These are phyloP conservation scores for Eustoma russellianum DNA, from an alignment of 257 asterid species.

Conservation along the genomic window DNA sequence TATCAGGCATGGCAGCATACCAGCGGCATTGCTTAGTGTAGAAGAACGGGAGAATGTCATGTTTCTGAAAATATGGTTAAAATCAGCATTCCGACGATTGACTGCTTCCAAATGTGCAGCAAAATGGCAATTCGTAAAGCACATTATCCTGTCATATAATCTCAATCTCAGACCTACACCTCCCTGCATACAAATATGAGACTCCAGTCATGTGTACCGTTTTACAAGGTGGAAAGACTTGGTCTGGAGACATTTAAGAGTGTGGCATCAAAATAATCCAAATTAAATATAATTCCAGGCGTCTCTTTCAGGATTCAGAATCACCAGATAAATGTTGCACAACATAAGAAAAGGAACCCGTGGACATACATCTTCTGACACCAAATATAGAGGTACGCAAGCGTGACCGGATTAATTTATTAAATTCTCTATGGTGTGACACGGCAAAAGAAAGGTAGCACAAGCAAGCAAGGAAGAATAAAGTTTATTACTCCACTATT, in stretches of 20 bases:
- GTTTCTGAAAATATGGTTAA: slow-evolving; percentile 68
- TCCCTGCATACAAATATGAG: slow-evolving; percentile 44
- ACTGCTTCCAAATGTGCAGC: slow-evolving; percentile 99
- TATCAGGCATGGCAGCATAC: slow-evolving; percentile 71
- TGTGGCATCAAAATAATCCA: background rate
- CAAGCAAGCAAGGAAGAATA: no score
- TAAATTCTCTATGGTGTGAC: no score
- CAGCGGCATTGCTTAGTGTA: slow-evolving; percentile 54
- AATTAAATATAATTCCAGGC: background rate
- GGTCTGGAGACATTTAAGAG: background rate
- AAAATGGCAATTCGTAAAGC: slow-evolving; percentile 85
- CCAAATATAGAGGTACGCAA: no score
- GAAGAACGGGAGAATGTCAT: slow-evolving; percentile 78
- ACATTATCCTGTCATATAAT: slow-evolving; percentile 78
- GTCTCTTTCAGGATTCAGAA: no score
- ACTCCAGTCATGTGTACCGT: background rate
- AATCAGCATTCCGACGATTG: slow-evolving; percentile 84
- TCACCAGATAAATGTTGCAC: no score
- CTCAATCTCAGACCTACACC: slow-evolving; percentile 95
- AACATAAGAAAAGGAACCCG: no score
- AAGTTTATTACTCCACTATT: no score
- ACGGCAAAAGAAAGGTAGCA: no score
- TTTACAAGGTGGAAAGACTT: background rate
- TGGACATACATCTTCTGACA: no score
- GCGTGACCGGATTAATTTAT: no score